phyloP scores from a whole-genome alignment of 2,329 filamentous ascomycete genomes.

The Neonectria ditissima region DNA sequence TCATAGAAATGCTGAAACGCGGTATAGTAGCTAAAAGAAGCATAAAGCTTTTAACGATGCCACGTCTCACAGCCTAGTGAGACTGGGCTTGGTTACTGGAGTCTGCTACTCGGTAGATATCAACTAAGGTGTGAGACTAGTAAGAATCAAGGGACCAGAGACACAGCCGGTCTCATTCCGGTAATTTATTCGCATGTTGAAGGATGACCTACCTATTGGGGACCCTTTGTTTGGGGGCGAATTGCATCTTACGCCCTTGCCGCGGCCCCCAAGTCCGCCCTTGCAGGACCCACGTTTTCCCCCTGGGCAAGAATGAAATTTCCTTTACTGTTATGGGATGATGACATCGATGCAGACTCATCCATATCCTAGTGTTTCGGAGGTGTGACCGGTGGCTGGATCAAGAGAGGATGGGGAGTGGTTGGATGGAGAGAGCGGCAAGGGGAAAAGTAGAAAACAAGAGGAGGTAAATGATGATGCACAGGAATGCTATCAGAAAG shows the following conservation, averaged over 20 bases:
- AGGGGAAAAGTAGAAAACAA: background rate
- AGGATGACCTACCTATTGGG: background rate
- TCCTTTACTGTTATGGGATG: background rate
- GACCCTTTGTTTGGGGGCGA: slow-evolving; percentile 14
- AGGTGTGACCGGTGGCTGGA: background rate
- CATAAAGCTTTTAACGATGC: too few species aligned
- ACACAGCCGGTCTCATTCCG: slow-evolving; percentile 5
- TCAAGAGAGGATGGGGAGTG: background rate
- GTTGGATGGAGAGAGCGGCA: too few species aligned
- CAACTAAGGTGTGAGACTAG: too few species aligned
- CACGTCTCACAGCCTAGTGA: too few species aligned
- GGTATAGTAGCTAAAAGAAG: too few species aligned
- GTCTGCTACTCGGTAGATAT: too few species aligned
- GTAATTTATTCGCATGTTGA: slow-evolving; percentile 1
- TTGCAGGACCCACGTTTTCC: background rate
- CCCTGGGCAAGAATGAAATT: background rate
- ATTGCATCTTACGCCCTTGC: background rate
- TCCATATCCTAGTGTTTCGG: background rate
- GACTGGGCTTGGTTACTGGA: too few species aligned
- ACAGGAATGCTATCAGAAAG: background rate
- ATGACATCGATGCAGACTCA: background rate
- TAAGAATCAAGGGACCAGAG: slow-evolving; percentile 1
- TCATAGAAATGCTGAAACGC: too few species aligned
- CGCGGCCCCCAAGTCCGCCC: background rate
- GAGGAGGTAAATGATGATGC: background rate